Percentiles rank a stretch among this genome's conserved stretches.
Conservation (phyloP, 129 eudicot genomes). For the Arctium lappa region DNA sequence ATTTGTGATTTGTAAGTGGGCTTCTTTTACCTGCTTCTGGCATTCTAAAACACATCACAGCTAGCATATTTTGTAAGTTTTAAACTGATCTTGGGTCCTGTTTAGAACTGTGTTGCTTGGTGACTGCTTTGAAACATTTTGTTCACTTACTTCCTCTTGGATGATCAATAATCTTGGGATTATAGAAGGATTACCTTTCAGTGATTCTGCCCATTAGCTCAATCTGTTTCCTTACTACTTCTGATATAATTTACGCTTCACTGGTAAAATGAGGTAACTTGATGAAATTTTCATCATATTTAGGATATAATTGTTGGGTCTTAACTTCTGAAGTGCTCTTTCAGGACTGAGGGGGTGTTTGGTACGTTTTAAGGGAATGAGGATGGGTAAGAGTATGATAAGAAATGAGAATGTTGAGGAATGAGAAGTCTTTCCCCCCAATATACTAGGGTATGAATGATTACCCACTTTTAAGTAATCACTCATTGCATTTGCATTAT, state of each 20-base stretch:
- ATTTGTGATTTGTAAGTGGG: neutral
- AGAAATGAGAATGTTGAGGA: too few species aligned
- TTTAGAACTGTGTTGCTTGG: neutral
- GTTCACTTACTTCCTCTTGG: neutral
- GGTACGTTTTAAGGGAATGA: too few species aligned
- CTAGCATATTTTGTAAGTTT: neutral
- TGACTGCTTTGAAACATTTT: neutral
- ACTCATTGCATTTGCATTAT: too few species aligned
- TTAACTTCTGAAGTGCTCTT: neutral
- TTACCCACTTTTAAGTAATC: too few species aligned
- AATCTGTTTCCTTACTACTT: neutral
- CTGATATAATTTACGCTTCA: neutral
- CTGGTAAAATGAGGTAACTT: neutral
- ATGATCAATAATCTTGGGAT: neutral
- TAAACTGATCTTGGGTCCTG: neutral
- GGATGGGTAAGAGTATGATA: too few species aligned
- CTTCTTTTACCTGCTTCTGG: neutral
- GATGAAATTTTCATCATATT: neutral
- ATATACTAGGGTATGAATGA: too few species aligned
- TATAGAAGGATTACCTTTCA: neutral
- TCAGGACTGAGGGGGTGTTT: neutral
- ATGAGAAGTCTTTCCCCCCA: too few species aligned
- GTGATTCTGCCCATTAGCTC: neutral
- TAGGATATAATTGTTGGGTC: neutral
- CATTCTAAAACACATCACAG: neutral